A percentile compares a stretch with the other conserved stretches of the same genome.
Conservation (phyloP, 768 basidiomycete genomes). For the Ephemerocybe angulata region DNA sequence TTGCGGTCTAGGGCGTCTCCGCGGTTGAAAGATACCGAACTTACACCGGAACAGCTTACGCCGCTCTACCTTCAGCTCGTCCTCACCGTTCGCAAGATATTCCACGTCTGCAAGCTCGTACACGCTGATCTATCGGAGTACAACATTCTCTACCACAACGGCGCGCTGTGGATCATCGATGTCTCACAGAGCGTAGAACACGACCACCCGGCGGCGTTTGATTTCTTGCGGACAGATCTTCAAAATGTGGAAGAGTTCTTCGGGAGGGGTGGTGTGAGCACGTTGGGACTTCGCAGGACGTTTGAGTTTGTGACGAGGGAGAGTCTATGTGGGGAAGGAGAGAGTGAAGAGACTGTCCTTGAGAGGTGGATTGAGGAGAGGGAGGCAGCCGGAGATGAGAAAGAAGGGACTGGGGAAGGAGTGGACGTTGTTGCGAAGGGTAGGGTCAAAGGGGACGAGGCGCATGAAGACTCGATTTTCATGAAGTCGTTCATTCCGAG, state of each 20-base stretch:
- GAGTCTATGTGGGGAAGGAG: conserved; percentile 30
- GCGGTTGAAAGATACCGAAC: conserved; percentile 82
- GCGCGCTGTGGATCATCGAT: conserved; percentile 90
- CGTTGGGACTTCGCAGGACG: conserved; percentile 73
- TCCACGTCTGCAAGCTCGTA: conserved; percentile 86
- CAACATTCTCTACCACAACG: conserved; percentile 86
- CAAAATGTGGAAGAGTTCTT: conserved; percentile 95
- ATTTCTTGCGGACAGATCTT: conserved; percentile 91
- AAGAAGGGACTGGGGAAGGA: conserved; percentile 10
- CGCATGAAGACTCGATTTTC: conserved; percentile 87
- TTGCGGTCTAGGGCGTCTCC: conserved; percentile 86
- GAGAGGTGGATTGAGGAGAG: conserved; percentile 47
- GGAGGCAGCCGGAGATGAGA: conserved; percentile 15
- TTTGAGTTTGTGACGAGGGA: conserved; percentile 88
- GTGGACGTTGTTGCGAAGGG: conserved; percentile 11
- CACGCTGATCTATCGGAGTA: conserved; percentile 99
- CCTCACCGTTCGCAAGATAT: conserved; percentile 77
- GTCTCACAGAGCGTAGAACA: conserved; percentile 99
- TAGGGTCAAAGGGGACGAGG: conserved; percentile 26
- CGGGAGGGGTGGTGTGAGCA: conserved; percentile 63
- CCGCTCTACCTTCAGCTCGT: conserved; percentile 77
- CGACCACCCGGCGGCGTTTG: conserved; percentile 94
- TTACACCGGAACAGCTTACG: conserved; percentile 45
- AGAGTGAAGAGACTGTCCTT: conserved; percentile 33
- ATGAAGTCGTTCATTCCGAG: conserved; percentile 90